Evolutionary conservation across 495 filamentous ascomycete genomes (phyloP), one percentile per base, ranked within the genome.

Genomic region (Schizothecium vesticola): DNA sequence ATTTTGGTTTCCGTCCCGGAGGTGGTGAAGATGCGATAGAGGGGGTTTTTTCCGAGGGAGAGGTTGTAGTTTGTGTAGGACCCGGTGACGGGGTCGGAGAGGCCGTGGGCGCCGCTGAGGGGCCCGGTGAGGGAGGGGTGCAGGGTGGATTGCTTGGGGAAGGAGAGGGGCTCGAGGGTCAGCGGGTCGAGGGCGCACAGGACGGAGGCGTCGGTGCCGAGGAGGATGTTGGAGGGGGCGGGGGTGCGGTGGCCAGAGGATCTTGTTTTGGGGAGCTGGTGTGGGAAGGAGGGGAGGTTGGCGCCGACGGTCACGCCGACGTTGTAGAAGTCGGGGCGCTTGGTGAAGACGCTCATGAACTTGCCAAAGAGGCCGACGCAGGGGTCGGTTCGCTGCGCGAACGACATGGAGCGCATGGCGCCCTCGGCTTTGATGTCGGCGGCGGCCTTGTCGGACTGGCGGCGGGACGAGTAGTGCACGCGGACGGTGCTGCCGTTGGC

Each of bases 11-110:
- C 90, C 0, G 85, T 90, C 0, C 83, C 72, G 0, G 84, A 84
- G 8, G 80, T 87, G 16, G 87, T 84, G 74, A 93, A 94, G 28
- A 93, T 73, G 2, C 89, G 86, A 70, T 93, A 95, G 0, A 70
- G 65, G 2, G 81, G 33, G 19, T 43, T 26, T 10, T 67, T 72
- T 28, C 78, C 80, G 56, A 79, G 29, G 0, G 83, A 85, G 36
- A 92, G 84, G 73, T 94, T 94, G 80, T 84, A 92, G 73, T 93
- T 94, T 80, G 85, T 92, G n/a, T 91, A 74, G 68, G 93, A 90
- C 2, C 92, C 91, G 0, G 89, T 93, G 0, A 80, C 71, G 0
- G 90, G 91, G 70, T 93, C 90, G 0, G 82, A 81, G n/a, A 87
- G 86, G 7, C 90, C 85, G 74, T 94, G 92, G 3, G 91, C 83